phyloP scores from a whole-genome alignment of 2,329 filamentous ascomycete species.

The Lachnellula subtilissima region DNA sequence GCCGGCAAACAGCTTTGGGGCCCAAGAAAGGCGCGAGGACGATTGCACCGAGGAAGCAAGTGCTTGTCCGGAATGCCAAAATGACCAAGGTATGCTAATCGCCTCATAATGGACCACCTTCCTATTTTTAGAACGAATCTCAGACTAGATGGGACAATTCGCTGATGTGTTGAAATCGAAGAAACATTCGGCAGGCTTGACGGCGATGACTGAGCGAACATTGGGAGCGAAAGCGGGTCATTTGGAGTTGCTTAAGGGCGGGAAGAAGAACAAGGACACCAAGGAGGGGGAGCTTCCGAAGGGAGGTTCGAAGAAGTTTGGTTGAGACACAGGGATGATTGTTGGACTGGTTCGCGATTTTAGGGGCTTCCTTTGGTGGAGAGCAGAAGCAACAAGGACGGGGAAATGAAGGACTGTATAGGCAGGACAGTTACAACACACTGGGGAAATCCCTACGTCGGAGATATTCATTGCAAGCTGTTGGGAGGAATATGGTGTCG shows the following conservation, averaged over 20 bases:
- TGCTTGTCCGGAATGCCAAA: slow-evolving; percentile 55
- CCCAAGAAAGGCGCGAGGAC: slow-evolving; percentile 55
- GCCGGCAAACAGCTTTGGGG: slow-evolving; percentile 36
- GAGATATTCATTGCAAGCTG: no score
- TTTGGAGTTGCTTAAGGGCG: slow-evolving; percentile 61
- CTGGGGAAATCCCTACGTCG: no score
- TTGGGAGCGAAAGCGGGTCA: slow-evolving; percentile 65
- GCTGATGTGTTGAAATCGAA: slow-evolving; percentile 20
- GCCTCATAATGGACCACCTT: neutral
- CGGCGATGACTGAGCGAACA: slow-evolving; percentile 60
- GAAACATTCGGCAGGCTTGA: slow-evolving; percentile 60
- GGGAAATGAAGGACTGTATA: neutral
- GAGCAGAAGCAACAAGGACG: neutral
- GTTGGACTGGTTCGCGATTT: neutral
- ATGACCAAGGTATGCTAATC: slow-evolving; percentile 50
- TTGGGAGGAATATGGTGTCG: neutral
- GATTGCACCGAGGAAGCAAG: slow-evolving; percentile 63
- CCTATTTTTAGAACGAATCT: neutral
- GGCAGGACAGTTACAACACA: no score
- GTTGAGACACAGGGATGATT: slow-evolving; percentile 17
- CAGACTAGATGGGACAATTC: neutral
- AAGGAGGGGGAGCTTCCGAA: slow-evolving; percentile 34
- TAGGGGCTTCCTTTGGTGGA: neutral
- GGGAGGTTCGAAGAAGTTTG: slow-evolving; percentile 35
- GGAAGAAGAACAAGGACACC: slow-evolving; percentile 53